Evolutionary conservation across 2,329 filamentous ascomycete species (phyloP).

Genomic region (Capronia epimyces): DNA sequence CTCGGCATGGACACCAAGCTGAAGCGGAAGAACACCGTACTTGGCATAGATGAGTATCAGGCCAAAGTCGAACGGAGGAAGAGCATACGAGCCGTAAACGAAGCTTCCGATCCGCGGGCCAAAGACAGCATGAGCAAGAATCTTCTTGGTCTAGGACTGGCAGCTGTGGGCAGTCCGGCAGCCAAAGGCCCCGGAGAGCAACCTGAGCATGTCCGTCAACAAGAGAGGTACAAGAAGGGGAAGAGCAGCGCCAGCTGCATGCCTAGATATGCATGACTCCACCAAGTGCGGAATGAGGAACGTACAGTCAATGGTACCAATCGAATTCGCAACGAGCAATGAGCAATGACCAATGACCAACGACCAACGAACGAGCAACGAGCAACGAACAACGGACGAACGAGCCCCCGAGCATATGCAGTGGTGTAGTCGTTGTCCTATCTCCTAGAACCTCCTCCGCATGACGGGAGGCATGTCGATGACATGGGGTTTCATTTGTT

Average conservation of each 20-base stretch:
- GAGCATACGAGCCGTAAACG: conserved; percentile 16
- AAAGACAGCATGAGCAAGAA: conserved; percentile 21
- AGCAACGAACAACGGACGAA: background rate
- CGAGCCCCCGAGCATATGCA: background rate
- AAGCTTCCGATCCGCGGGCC: conserved; percentile 1
- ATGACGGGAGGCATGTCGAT: no score
- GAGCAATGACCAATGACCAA: background rate
- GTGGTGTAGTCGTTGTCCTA: background rate
- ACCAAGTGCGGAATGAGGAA: background rate
- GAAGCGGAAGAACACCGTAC: conserved; percentile 18
- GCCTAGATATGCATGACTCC: conserved; percentile 12
- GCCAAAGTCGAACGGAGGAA: conserved; percentile 22
- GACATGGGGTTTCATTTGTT: no score
- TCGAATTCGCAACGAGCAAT: background rate
- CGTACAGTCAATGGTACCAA: no score
- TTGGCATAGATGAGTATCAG: conserved; percentile 25
- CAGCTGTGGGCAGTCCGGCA: conserved; percentile 11
- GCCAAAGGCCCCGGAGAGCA: conserved; percentile 15
- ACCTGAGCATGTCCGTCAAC: conserved; percentile 14
- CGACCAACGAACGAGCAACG: background rate
- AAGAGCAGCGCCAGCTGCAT: conserved; percentile 28
- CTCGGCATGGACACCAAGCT: conserved; percentile 15
- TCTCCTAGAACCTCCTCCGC: no score
- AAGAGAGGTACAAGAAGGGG: conserved; percentile 21
- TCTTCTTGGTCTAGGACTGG: conserved; percentile 16